Evolutionary conservation across 2,329 filamentous ascomycete species (phyloP), one percentile per base, ranked within the genome.

Genomic region (Amphichorda felina): DNA sequence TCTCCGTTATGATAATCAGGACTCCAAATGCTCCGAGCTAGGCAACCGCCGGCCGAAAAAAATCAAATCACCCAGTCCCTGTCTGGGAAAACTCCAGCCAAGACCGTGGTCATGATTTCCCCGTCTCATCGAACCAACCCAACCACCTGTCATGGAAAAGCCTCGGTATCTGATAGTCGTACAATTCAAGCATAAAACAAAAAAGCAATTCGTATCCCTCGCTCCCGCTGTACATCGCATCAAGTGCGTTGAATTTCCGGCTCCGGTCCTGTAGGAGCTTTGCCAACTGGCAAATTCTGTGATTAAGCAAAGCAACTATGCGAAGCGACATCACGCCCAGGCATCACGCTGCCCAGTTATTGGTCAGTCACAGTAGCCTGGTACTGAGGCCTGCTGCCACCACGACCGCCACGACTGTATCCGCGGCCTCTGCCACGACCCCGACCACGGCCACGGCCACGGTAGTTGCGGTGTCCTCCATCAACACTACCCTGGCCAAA

Each of bases 401-500:
- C 31, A 33, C 60, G 57, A 8, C 63, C 61, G 16, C 66, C 66
- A 35, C 63, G 54, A 16, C 40, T 38, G 30, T 40, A 54, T 34
- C 58, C 59, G 16, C 56, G 52, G 22, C 58, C 59, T 15, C 56
- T 50, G 19, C 64, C 59, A 18, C 66, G 64, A 18, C 81, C 79
- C 33, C 82, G 73, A 16, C 84, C 83, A 38, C 87, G 78, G 25
- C 83, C 83, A 30, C 86, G 74, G 21, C 86, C 84, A 35, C 87
- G 79, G 58, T 79, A 91, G 43, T 83, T 80, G 41, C 82, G 74
- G 55, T 76, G 82, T 13, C 77, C 73, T 34, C 76, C 80, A 47
- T 98, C 91, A 16, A 98, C 88, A 46, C 87, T 95, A 36, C 88
- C 88, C 56, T 96, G 88, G 8, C 91, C 91, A 47, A 98, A 98